Evolutionary conservation across 345 rosid species (phyloP), one percentile per base, ranked within the genome.

Genomic region (Pugionium cornutum): DNA sequence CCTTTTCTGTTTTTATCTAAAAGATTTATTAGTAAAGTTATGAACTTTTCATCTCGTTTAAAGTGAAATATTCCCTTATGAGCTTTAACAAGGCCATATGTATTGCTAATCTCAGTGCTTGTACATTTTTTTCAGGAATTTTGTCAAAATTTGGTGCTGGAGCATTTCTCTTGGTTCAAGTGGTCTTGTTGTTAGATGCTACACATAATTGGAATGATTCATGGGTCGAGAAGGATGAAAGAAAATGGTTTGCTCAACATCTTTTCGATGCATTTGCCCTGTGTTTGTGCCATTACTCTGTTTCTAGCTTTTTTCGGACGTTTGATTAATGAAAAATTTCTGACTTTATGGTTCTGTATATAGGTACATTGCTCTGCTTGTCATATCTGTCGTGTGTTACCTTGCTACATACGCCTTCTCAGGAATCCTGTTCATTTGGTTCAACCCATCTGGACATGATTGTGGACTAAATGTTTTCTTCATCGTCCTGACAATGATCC

Each of bases 211-310:
- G 97, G 99, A 94, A 94, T 70, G 97, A 94, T 78, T 85, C 99
- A 47, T 94, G 97, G 99, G 97, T 87, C 39, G 99, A 78, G 76
- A 94, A 88, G 76, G 99, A 94, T 80, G 97, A 90, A 75, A 95
- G 76, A 63, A 94, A 86, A 67, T 94, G 97, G 99, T 94, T 49
- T 32, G 78, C 70, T 73, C 69, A 11, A 65, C 29, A 60, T 58
- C 50, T 33, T 35, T 54, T 47, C 43, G 4, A 26, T 44, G 50
- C 33, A 39, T 36, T 27, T 49, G n/a, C 41, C 45, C 4, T 48
- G 44, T 45, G 33, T 57, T 50, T 57, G 28, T 28, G 45, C 33
- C 33, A 33, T 29, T 26, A 4, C 10, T 36, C 53, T 40, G 31
- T 47, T n/a, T 70, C 30, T 9, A 3, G 26, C 35, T 26, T 55